Conservation (phyloP, 306 rosid species). For the Prunus mongolica region DNA sequence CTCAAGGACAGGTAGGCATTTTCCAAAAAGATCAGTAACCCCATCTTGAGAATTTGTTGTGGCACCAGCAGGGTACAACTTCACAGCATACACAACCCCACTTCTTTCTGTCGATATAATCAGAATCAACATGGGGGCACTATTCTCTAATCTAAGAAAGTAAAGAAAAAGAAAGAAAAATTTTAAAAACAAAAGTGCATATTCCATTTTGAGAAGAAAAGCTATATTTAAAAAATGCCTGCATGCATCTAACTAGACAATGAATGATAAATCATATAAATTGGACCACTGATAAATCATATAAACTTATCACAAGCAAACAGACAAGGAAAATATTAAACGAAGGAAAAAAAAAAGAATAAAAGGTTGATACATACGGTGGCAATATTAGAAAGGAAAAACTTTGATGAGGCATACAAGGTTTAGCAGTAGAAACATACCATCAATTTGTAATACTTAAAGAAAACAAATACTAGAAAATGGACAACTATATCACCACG, state of each 20-base stretch:
- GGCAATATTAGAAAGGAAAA: too few relatives aligned
- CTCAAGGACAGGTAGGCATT: slow-evolving; percentile 79
- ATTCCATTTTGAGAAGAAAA: neutral
- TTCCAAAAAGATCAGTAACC: slow-evolving; percentile 77
- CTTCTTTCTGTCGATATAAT: slow-evolving; percentile 53
- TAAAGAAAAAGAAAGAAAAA: neutral
- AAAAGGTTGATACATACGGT: neutral
- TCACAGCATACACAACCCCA: slow-evolving; percentile 71
- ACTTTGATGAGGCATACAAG: neutral
- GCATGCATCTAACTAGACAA: neutral
- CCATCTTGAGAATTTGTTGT: slow-evolving; percentile 96
- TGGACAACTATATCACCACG: too few relatives aligned
- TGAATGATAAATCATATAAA: neutral
- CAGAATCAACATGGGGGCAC: slow-evolving; percentile 10
- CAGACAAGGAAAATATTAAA: neutral
- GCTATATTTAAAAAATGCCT: neutral
- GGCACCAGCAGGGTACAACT: slow-evolving; percentile 94
- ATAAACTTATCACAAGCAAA: neutral
- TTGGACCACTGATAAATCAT: neutral
- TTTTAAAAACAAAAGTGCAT: neutral
- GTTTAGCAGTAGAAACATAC: neutral
- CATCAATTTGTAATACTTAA: neutral
- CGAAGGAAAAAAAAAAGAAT: neutral
- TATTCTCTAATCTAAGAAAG: neutral
- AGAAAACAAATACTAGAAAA: neutral